Conservation (phyloP, 352 stramenopile species). For the Phytopythium sindhum region DNA sequence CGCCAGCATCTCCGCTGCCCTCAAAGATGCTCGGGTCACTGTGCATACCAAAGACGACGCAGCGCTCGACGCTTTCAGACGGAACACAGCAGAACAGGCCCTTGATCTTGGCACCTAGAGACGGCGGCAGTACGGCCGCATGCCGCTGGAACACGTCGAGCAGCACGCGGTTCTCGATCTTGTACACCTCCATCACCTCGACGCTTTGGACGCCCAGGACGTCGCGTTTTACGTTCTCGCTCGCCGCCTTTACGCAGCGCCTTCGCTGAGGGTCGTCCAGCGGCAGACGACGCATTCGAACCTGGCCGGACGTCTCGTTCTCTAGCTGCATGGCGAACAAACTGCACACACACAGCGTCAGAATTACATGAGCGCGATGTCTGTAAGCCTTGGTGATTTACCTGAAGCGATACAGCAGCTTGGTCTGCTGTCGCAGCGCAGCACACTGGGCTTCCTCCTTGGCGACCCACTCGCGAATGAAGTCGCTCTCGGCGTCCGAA, state of each 20-base stretch:
- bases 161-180: slow-evolving; percentile 69
- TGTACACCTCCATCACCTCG: slow-evolving; percentile 79
- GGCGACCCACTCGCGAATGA: slow-evolving; percentile 30
- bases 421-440: slow-evolving; percentile 29
- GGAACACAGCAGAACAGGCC: slow-evolving; percentile 71
- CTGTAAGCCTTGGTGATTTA: slow-evolving; percentile 8
- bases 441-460: slow-evolving; percentile 23
- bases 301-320: slow-evolving; percentile 53
- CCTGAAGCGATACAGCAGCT: slow-evolving; percentile 47
- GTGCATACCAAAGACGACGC: slow-evolving; percentile 64
- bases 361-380: too few relatives aligned
- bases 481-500: slow-evolving; percentile 42
- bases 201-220: slow-evolving; percentile 24
- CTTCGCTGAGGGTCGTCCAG: slow-evolving; percentile 43
- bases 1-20: slow-evolving; percentile 7
- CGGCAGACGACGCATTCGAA: slow-evolving; percentile 47
- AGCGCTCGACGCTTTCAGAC: slow-evolving; percentile 44
- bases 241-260: slow-evolving; percentile 62
- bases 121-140: slow-evolving; percentile 15
- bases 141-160: slow-evolving; percentile 56
- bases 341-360: slow-evolving; percentile 12
- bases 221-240: slow-evolving; percentile 60
- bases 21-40: slow-evolving; percentile 2
- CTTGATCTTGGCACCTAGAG: slow-evolving; percentile 53
- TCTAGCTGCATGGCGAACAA: slow-evolving; percentile 63